These are phyloP conservation scores for Colletotrichum plurivorum DNA, from an alignment of 2,329 filamentous ascomycete genomes.

Conservation along the genomic window DNA sequence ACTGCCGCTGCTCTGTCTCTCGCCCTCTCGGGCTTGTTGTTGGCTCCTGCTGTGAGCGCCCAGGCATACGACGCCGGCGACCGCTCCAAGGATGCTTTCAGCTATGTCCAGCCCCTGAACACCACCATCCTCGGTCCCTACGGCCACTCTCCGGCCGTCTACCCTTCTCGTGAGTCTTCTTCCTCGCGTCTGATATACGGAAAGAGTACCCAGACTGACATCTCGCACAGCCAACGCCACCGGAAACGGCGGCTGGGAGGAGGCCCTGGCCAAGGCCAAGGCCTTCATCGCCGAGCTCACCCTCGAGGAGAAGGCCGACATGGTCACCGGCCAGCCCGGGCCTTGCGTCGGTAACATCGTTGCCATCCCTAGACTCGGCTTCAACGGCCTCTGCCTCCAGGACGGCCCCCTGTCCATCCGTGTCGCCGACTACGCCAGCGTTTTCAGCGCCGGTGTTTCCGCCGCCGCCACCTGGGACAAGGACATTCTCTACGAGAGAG, in stretches of 20 bases:
- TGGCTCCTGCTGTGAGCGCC: slow-evolving; percentile 45
- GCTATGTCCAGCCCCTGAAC: slow-evolving; percentile 56
- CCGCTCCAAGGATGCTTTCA: slow-evolving; percentile 50
- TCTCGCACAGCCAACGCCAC: slow-evolving; percentile 51
- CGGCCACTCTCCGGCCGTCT: slow-evolving; percentile 54
- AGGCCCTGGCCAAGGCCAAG: slow-evolving; percentile 53
- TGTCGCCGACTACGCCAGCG: slow-evolving; percentile 59
- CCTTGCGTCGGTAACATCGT: slow-evolving; percentile 54
- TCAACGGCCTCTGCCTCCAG: slow-evolving; percentile 58
- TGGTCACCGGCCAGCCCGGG: slow-evolving; percentile 52
- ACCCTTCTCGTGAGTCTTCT: slow-evolving; percentile 53
- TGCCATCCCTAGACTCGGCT: slow-evolving; percentile 56
- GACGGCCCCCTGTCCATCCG: slow-evolving; percentile 55
- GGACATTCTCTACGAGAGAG: slow-evolving; percentile 67
- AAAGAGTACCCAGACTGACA: slow-evolving; percentile 37
- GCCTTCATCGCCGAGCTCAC: slow-evolving; percentile 49
- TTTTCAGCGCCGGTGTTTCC: slow-evolving; percentile 71
- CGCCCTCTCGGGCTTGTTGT: slow-evolving; percentile 57
- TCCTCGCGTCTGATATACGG: not conserved
- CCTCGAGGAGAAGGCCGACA: slow-evolving; percentile 49
- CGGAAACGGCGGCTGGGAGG: slow-evolving; percentile 52
- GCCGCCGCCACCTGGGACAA: slow-evolving; percentile 78
- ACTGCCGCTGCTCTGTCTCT: slow-evolving; percentile 55
- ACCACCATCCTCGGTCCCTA: slow-evolving; percentile 57
- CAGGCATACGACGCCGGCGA: slow-evolving; percentile 46